Conservation (phyloP, 805 yeast genomes). For the Candida sonorensis region DNA sequence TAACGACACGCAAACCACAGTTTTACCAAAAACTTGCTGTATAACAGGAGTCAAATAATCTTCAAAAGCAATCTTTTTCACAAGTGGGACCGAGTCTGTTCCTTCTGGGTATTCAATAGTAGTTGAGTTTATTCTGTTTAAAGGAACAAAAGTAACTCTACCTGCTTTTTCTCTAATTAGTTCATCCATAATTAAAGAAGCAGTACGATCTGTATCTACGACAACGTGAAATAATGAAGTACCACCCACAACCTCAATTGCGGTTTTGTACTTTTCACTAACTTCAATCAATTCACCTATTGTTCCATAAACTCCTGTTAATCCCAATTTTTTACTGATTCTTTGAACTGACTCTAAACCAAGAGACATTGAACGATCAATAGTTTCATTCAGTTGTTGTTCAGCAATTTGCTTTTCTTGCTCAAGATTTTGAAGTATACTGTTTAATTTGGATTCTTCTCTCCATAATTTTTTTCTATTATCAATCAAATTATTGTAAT, state of each 20-base stretch:
- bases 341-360: conserved; percentile 66
- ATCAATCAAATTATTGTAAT: conserved; percentile 46
- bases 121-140: conserved; percentile 53
- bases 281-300: conserved; percentile 78
- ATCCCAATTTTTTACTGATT: conserved; percentile 52
- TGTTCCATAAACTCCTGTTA: conserved; percentile 73
- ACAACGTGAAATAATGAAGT: conserved; percentile 80
- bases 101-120: conserved; percentile 51
- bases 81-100: conserved; percentile 67
- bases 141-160: conserved; percentile 85
- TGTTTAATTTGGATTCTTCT: conserved; percentile 58
- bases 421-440: conserved; percentile 47
- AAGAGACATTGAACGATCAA: conserved; percentile 61
- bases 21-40: conserved; percentile 71
- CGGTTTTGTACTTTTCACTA: conserved; percentile 74
- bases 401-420: conserved; percentile 53
- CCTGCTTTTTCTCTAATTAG: conserved; percentile 66
- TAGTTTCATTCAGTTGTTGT: conserved; percentile 58
- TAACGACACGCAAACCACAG: conserved; percentile 69
- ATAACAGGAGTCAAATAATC: conserved; percentile 57
- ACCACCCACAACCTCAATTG: conserved; percentile 89
- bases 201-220: conserved; percentile 83
- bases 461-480: conserved; percentile 73
- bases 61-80: conserved; percentile 63
- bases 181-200: conserved; percentile 71